A percentile compares a stretch with the other conserved stretches of the same genome.
Evolutionary conservation across 257 asterid genomes (phyloP).

Genomic region (Vinca minor): DNA sequence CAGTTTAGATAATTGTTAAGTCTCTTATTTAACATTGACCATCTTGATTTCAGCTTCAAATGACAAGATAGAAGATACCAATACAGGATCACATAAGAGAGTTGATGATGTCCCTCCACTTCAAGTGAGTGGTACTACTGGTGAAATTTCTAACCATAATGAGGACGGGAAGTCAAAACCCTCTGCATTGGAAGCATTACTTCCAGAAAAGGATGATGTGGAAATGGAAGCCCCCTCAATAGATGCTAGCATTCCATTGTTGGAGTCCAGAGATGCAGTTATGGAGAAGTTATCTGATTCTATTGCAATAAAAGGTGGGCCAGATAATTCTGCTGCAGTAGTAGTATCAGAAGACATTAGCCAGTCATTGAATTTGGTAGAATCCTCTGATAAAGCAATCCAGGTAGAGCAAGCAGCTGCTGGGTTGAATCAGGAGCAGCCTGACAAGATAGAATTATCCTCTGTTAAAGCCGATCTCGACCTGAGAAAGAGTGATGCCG

Average conservation of each 20-base stretch:
- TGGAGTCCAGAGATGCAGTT: constrained; percentile 3
- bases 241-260: constrained; percentile 5
- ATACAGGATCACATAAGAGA: constrained; percentile 19
- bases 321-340: constrained; percentile 16
- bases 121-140: constrained; percentile 13
- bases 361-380: constrained; percentile 24
- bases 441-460: constrained; percentile 20
- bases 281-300: constrained; percentile 16
- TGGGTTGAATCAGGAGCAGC: constrained; percentile 22
- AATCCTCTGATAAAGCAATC: constrained; percentile 25
- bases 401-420: constrained; percentile 24
- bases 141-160: constrained; percentile 18
- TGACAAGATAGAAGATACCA: constrained; percentile 31
- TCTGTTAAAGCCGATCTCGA: constrained; percentile 15
- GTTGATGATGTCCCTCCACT: constrained; percentile 4
- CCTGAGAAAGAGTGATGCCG: constrained; percentile 24
- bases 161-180: constrained; percentile 20
- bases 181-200: constrained; percentile 17
- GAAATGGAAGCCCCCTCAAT: neutral
- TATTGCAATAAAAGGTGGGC: constrained; percentile 11
- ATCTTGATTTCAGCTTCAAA: constrained; percentile 38
- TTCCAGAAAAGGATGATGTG: constrained; percentile 17
- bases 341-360: constrained; percentile 22
- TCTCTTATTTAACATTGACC: constrained; percentile 13
- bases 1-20: constrained; percentile 1